Evolutionary conservation across 139 green algal species (phyloP).

Genomic region (Dunaliella primolecta): DNA sequence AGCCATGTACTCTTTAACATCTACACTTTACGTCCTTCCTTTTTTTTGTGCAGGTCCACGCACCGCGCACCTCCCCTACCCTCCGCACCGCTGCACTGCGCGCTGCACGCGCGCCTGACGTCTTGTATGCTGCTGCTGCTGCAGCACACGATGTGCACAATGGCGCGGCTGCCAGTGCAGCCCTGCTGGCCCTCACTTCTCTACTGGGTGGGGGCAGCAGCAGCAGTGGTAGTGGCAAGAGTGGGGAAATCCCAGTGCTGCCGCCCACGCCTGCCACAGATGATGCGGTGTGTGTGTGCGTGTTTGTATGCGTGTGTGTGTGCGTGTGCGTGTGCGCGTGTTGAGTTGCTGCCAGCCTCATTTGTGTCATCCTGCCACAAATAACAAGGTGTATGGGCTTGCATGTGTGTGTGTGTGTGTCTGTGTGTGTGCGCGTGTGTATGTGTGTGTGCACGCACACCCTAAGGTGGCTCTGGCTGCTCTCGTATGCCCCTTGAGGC

Average conservation of each 20-base stretch:
- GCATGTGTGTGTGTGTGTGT: neutral
- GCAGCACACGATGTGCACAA: neutral
- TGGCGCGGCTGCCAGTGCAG: neutral
- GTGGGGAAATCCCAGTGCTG: neutral
- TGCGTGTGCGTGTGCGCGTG: neutral
- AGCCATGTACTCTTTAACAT: too few species aligned
- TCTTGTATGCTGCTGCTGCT: neutral
- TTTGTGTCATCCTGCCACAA: too few species aligned
- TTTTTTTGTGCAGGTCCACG: neutral
- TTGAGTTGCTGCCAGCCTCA: too few species aligned
- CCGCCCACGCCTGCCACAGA: neutral
- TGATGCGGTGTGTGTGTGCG: neutral
- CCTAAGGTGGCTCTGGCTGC: neutral
- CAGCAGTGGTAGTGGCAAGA: neutral
- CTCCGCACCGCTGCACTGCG: neutral
- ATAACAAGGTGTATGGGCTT: too few species aligned
- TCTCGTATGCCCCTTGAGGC: too few species aligned
- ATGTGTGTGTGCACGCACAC: neutral
- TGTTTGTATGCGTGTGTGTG: neutral
- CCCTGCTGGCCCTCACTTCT: neutral
- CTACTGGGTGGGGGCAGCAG: neutral
- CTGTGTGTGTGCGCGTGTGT: neutral
- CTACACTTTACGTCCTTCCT: too few species aligned
- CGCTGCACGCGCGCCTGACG: constrained; percentile 3
- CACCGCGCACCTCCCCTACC: neutral